phyloP scores from a whole-genome alignment of 495 filamentous ascomycete genomes.

The Astrothelium macrocarpum region DNA sequence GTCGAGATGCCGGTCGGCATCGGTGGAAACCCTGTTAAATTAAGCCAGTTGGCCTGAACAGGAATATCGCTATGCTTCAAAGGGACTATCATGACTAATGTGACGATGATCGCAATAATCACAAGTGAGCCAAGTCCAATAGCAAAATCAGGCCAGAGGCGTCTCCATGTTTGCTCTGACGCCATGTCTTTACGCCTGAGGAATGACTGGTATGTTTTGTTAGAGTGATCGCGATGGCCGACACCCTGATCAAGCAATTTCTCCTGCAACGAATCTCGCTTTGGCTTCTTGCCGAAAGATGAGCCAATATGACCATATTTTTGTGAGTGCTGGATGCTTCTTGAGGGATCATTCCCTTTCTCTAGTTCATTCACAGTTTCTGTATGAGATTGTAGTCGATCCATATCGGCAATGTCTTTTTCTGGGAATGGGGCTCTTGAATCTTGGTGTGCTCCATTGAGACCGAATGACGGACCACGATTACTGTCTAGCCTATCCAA shows the following conservation, averaged over 20 bases:
- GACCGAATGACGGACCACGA: too few relatives aligned
- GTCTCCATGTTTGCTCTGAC: background rate
- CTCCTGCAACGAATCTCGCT: background rate
- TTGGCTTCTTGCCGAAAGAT: background rate
- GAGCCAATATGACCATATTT: background rate
- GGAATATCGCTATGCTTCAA: constrained; percentile 10
- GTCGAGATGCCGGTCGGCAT: constrained; percentile 76
- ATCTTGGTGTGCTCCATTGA: background rate
- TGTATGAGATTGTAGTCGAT: too few relatives aligned
- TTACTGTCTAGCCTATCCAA: background rate
- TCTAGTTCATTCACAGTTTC: too few relatives aligned
- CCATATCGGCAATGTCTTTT: too few relatives aligned
- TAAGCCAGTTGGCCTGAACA: constrained; percentile 53
- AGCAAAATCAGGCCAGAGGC: background rate
- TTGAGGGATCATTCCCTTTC: background rate
- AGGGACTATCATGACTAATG: constrained; percentile 14
- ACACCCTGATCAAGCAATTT: background rate
- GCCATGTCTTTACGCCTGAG: background rate
- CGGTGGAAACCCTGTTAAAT: constrained; percentile 74
- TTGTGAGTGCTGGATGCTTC: background rate
- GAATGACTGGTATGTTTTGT: background rate
- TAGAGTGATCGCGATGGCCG: background rate
- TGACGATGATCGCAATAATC: constrained; percentile 7
- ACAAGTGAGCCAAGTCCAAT: background rate
- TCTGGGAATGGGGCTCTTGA: background rate